These are phyloP conservation scores for Prillingera fragicola DNA, from an alignment of 1,284 basidiomycete genomes.

Conservation along the genomic window DNA sequence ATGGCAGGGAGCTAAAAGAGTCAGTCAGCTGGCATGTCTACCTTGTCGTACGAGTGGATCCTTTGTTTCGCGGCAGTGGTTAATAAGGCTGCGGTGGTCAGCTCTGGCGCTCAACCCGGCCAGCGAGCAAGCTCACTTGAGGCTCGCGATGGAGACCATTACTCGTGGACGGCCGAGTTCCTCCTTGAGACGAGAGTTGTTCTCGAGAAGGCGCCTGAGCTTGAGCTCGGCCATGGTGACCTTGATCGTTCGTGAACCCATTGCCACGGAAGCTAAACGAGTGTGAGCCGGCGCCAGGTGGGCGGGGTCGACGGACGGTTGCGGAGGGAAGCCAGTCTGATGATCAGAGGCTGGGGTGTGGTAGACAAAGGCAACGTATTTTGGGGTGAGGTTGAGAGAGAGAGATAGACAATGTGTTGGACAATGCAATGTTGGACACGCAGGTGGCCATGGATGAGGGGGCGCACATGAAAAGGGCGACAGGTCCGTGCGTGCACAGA, in stretches of 20 bases:
- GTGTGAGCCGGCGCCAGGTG: too few relatives aligned
- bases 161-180: slow-evolving; percentile 83
- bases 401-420: too few relatives aligned
- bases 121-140: slow-evolving; percentile 30
- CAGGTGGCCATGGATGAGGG: too few relatives aligned
- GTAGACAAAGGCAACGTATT: too few relatives aligned
- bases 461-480: too few relatives aligned
- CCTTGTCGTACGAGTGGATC: slow-evolving; percentile 66
- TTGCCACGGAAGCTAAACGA: neutral
- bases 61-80: slow-evolving; percentile 84
- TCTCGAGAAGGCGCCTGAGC: slow-evolving; percentile 83
- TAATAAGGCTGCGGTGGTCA: slow-evolving; percentile 63
- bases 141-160: slow-evolving; percentile 81
- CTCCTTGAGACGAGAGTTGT: slow-evolving; percentile 87
- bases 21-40: neutral
- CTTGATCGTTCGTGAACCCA: slow-evolving; percentile 36
- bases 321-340: neutral
- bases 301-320: too few relatives aligned
- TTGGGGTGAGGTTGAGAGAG: too few relatives aligned
- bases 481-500: too few relatives aligned
- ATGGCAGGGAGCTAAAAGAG: slow-evolving; percentile 71
- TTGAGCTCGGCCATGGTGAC: slow-evolving; percentile 89
- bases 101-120: neutral
- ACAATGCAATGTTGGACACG: too few relatives aligned
- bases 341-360: neutral